Base-by-base conservation (phyloP, 2,329 filamentous ascomycete species). In the Epichloe hybrida region DNA sequence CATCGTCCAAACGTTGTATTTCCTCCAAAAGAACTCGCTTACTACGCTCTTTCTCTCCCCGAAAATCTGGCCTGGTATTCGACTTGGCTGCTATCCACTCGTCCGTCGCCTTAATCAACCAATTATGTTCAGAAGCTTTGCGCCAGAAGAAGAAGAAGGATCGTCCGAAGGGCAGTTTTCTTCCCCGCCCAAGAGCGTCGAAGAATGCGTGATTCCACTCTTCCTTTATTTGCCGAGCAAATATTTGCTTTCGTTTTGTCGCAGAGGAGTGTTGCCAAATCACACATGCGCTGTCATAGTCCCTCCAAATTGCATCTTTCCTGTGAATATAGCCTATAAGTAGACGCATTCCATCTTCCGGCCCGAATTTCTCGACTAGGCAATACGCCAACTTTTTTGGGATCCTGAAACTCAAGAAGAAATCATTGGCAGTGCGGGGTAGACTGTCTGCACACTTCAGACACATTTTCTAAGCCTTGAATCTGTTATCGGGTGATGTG, bases 51-150 rank as follows among this genome's bases (percentile, higher is more conserved):
- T 20, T 5, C 11, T 2, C 38, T 20, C 37, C 6, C 3, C 4
- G 15, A 5, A 17, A 39, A 8, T 17, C 5, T 3, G 13, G 15
- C 5, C 37, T 39, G 37, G 27, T 27, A 3, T 1, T n/a, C 5
- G 37, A 39, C 9, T 17, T 20, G 15, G 15, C 7, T 20, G 12
- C 17, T 15, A 15, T 39, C 38, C 38, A 39, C 4, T 39, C 1
- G 1, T 17, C 38, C 1, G n/a, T 0, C n/a, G 38, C 38, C 1
- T 7, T 0, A 0, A 0, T n/a, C 2, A 39, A 39, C 15, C 38
- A 39, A 1, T 9, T 0, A 8, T 31, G 27, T 4, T 31, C 27
- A 0, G 27, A 31, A 8, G 27, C 27, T 31, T 31, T 31, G 8
- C 27, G 27, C 3, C 0, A 31, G 27, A 31, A 31, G 27, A 31